Base-by-base conservation (phyloP, 768 basidiomycete species). In the Mycena albidolilacea region DNA sequence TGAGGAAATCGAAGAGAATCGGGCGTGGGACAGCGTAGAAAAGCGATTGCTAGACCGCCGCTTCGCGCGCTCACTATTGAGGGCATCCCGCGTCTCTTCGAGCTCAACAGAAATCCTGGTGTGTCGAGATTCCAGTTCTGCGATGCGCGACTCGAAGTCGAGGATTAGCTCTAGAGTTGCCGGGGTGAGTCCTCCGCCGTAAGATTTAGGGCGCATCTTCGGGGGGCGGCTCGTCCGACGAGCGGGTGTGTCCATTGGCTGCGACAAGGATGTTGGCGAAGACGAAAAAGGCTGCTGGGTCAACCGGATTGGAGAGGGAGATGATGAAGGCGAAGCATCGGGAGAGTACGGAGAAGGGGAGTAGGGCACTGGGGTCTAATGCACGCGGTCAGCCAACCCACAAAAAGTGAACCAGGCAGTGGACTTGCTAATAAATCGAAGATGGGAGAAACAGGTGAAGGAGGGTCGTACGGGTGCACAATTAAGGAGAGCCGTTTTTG, bases 81-180 rank as follows among this genome's bases (percentile, higher is more conserved):
- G 70, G 6, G 75, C 70, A 67, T 77, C 76, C 9, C 74, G 73
- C 0, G 76, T 74, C 43, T 75, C 78, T 55, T 76, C 75, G 15
- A 78, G 72, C 48, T 78, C 79, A 6, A 70, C 74, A 39, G 75
- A 75, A 21, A 77, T 64, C 21, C 71, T 55, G 0, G 71, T 73
- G 54, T 78, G 76, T 6, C 74, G 70, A n/a, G 78, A 74, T 68
- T 79, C 79, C 15, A 79, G 63, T 39, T 75, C 65, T 5, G 76
- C 79, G 23, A 79, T 78, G 17, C 75, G 69, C 44, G 76, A 73
- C 67, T 79, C 75, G 60, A 77, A 78, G 35, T 76, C 74, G 21
- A 74, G 72, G n/a, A 75, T 69, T 8, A 75, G 68, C 11, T 66
- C 65, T 19, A 77, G 72, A 46, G 74, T 65, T 30, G 62, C 73